Evolutionary conservation across 805 yeast species (phyloP), one percentile per base, ranked within the genome.

Genomic region (Zygotorulaspora sp.): DNA sequence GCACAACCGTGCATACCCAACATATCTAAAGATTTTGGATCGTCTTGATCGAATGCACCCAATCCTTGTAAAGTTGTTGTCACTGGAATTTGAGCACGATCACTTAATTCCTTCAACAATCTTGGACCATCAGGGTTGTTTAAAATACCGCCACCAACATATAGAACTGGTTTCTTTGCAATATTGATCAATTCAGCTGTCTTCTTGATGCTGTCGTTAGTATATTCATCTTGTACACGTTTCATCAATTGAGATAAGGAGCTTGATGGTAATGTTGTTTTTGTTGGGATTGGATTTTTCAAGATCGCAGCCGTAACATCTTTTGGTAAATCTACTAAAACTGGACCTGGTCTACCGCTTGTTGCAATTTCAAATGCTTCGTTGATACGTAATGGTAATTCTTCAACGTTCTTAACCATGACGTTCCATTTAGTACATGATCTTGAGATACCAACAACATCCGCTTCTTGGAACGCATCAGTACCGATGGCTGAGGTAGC

Each of bases 381-480:
- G 63, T 92, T 90, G 60, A 92, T 90, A 59, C 97, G 77, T 56
- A 86, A 77, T 45, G 98, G 98, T 51, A 92, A 72, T 67, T 92
- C 98, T 38, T 89, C 90, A 36, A 92, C 90, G 58, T 76, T 76
- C 66, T 87, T 92, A 42, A 92, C 97, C 98, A 92, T 92, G 26
- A 89, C 97, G 60, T 94, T 92, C 98, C 98, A 92, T 66, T 92
- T 92, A 44, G 98, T 88, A 72, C 98, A 92, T 6, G 96, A 80
- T 61, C 98, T 78, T 4, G 97, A 86, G 57, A 92, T 92, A 54
- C 97, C 98, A 32, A 92, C 78, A 37, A 90, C 94, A 60, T 92
- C 98, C 35, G 98, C 98, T 70, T 92, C 98, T 72, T 92, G 98
- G 81, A 92, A 92, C 18, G 97, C 95, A 63, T 92, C 98, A 10